Evolutionary conservation across 331 rosid species (phyloP), one percentile per base, ranked within the genome.

Genomic region (Saraca asoca): DNA sequence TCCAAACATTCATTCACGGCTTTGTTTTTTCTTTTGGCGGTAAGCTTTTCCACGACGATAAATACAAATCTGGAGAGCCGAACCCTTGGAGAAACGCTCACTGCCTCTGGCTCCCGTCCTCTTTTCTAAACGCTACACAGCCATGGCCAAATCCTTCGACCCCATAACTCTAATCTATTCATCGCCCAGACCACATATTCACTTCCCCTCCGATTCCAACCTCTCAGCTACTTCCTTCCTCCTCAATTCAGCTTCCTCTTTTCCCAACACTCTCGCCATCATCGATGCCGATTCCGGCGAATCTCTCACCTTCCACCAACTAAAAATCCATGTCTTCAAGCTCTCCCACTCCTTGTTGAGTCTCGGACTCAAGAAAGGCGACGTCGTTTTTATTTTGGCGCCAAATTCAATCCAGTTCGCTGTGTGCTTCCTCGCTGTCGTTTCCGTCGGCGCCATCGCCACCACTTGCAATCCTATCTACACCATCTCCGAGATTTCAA

Each of bases 151-250:
- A 8, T 68, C 39, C 42, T 85, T 70, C 71, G 8, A 81, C 53
- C 59, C 68, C 62, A 29, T 59, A 71, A 73, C 85, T 12, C 68
- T 56, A 42, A 74, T 52, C 17, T 74, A 76, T 62, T 43, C 72
- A 4, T 77, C 83, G 37, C 81, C 72, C 3, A 66, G 83, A 11
- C 80, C 81, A 7, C 72, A 72, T 4, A 44, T 77, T 44, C 51
- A 61, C 29, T 54, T 85, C 57, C 83, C 85, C 2, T 4, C 62
- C 6, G 33, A 82, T 12, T 72, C 78, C 41, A 59, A 70, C 24
- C 81, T 77, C 76, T 82, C 83, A 19, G 66, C 77, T 5, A 24
- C 80, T 3, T 33, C 83, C 0, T 82, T 85, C 61, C 85, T 79
- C 69, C 79, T 82, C 71, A 66, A 69, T 29, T 58, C 48, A 59